These are phyloP conservation scores for Acarospora socialis DNA, from an alignment of 2,329 filamentous ascomycete genomes.

Conservation along the genomic window DNA sequence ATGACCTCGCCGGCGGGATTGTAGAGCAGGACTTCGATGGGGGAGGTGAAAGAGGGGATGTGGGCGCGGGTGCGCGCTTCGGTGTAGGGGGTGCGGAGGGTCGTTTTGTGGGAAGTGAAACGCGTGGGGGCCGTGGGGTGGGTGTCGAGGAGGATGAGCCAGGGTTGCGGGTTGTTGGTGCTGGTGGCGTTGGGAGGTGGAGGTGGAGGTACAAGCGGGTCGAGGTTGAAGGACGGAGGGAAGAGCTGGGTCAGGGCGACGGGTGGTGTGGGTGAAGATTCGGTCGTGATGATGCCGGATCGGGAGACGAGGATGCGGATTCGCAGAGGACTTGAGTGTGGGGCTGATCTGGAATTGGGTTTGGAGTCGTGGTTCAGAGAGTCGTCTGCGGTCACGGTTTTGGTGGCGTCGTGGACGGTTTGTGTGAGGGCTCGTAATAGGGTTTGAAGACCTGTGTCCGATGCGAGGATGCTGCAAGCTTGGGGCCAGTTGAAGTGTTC, in stretches of 20 bases:
- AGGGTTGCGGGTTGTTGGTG: slow-evolving; percentile 19
- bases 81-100: slow-evolving; percentile 56
- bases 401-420: no score
- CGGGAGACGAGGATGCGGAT: slow-evolving; percentile 13
- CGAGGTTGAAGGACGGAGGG: slow-evolving; percentile 7
- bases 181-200: neutral
- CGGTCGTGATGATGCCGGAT: slow-evolving; percentile 8
- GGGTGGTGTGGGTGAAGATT: slow-evolving; percentile 6
- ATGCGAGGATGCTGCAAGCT: slow-evolving; percentile 20
- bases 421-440: no score
- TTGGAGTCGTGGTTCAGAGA: no score
- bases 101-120: slow-evolving; percentile 83
- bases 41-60: slow-evolving; percentile 27
- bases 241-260: slow-evolving; percentile 8
- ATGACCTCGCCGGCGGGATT: slow-evolving; percentile 55
- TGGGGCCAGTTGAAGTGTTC: slow-evolving; percentile 34
- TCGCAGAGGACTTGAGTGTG: slow-evolving; percentile 6
- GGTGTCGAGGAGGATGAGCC: slow-evolving; percentile 40
- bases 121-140: slow-evolving; percentile 37
- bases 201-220: slow-evolving; percentile 1
- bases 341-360: no score
- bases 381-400: no score
- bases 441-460: slow-evolving; percentile 20
- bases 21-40: slow-evolving; percentile 47
- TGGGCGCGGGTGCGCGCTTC: slow-evolving; percentile 48